phyloP scores from a whole-genome alignment of 2,329 filamentous ascomycete genomes.

The Waltergamsia citrina region DNA sequence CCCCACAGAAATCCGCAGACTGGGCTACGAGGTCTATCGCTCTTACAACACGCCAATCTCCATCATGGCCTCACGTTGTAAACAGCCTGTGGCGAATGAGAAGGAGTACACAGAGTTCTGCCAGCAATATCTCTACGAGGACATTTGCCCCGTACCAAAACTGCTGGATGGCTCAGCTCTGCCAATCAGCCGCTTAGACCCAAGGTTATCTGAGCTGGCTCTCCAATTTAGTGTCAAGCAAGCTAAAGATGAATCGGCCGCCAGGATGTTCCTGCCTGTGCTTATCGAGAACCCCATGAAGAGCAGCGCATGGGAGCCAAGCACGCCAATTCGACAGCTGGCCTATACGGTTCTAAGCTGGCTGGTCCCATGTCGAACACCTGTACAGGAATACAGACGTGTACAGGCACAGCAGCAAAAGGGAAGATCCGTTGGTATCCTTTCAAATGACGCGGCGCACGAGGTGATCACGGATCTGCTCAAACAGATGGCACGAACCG shows the following conservation, averaged over 20 bases:
- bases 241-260: slow-evolving; percentile 9
- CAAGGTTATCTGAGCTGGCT: slow-evolving; percentile 27
- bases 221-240: slow-evolving; percentile 16
- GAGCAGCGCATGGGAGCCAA: slow-evolving; percentile 47
- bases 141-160: slow-evolving; percentile 10
- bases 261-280: slow-evolving; percentile 54
- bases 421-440: slow-evolving; percentile 13
- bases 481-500: slow-evolving; percentile 8
- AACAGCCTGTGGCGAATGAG: slow-evolving; percentile 9
- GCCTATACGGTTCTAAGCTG: slow-evolving; percentile 40
- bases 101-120: slow-evolving; percentile 18
- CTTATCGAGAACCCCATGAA: slow-evolving; percentile 47
- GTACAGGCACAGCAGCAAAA: slow-evolving; percentile 18
- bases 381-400: slow-evolving; percentile 25
- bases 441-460: slow-evolving; percentile 6
- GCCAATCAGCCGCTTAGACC: slow-evolving; percentile 19
- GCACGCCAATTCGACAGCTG: slow-evolving; percentile 36
- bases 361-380: slow-evolving; percentile 7
- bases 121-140: slow-evolving; percentile 18
- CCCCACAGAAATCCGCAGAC: background rate
- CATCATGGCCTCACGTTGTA: slow-evolving; percentile 18
- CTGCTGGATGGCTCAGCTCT: slow-evolving; percentile 5
- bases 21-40: slow-evolving; percentile 5
- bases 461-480: slow-evolving; percentile 10
- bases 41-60: slow-evolving; percentile 17